Percentiles rank a stretch among this genome's conserved stretches.
phyloP scores from a whole-genome alignment of 441 rosid genomes.

The Francoa sonchifolia region DNA sequence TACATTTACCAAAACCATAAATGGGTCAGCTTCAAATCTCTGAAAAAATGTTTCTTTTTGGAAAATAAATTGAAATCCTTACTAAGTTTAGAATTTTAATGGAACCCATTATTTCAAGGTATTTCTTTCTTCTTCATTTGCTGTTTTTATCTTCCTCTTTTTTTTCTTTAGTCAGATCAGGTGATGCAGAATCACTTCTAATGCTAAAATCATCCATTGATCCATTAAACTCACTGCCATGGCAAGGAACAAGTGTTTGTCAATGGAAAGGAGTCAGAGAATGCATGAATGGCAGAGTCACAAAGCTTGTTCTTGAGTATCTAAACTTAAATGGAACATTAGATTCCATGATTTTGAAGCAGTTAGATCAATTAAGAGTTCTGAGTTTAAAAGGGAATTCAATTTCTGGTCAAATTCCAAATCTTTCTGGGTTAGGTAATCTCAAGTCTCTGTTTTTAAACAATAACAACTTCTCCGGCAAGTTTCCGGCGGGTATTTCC shows the following conservation, averaged over 20 bases:
- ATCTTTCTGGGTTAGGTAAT: slow-evolving; percentile 42
- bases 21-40: no score
- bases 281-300: slow-evolving; percentile 62
- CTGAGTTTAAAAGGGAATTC: slow-evolving; percentile 75
- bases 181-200: slow-evolving; percentile 54
- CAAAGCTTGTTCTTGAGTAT: slow-evolving; percentile 66
- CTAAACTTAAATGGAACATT: slow-evolving; percentile 50
- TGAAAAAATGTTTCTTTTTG: no score
- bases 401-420: slow-evolving; percentile 58
- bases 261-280: slow-evolving; percentile 65
- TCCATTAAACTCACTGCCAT: slow-evolving; percentile 39
- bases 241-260: slow-evolving; percentile 57
- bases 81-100: slow-evolving; percentile 3
- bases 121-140: slow-evolving; percentile 17
- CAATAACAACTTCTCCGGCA: slow-evolving; percentile 54
- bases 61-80: neutral
- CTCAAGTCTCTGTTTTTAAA: slow-evolving; percentile 67
- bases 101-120: slow-evolving; percentile 23
- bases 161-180: slow-evolving; percentile 35
- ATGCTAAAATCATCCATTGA: slow-evolving; percentile 56
- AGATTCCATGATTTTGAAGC: slow-evolving; percentile 31
- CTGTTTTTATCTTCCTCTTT: slow-evolving; percentile 18
- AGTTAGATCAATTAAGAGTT: slow-evolving; percentile 66
- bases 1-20: no score
- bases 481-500: slow-evolving; percentile 46